A percentile compares a stretch with the other conserved stretches of the same genome.
phyloP scores from a whole-genome alignment of 306 rosid genomes.

The Citrullus colocynthis region DNA sequence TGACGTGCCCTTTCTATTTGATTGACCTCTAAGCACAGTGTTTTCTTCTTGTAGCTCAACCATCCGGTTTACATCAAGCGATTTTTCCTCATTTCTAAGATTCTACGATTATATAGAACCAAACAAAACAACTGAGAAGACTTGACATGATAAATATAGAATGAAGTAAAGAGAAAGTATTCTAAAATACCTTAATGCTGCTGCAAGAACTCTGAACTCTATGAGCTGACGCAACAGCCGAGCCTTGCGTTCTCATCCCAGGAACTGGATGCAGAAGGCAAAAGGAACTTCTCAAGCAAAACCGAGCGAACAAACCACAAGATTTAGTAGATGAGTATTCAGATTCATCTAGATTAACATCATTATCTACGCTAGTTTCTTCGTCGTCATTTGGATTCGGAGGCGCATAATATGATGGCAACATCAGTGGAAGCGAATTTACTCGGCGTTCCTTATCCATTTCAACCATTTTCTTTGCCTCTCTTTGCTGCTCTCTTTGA shows the following conservation, averaged over 20 bases:
- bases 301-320: constrained; percentile 45
- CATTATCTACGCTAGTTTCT: constrained; percentile 34
- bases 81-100: constrained; percentile 23
- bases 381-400: constrained; percentile 5
- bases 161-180: background rate
- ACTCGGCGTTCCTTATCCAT: constrained; percentile 17
- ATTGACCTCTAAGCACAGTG: constrained; percentile 2
- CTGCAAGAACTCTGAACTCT: constrained; percentile 26
- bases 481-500: constrained; percentile 42
- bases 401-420: constrained; percentile 17
- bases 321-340: constrained; percentile 19
- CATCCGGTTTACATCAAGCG: background rate
- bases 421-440: constrained; percentile 21
- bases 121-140: background rate
- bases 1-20: constrained; percentile 3
- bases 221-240: constrained; percentile 18
- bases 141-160: background rate
- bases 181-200: background rate
- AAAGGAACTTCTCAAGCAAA: constrained; percentile 19
- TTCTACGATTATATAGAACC: background rate
- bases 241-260: constrained; percentile 30
- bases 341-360: constrained; percentile 14
- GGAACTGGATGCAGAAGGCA: constrained; percentile 42
- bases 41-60: background rate
- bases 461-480: constrained; percentile 17